phyloP scores from a whole-genome alignment of 1,139 yeast genomes.

The Blastobotrys elegans region DNA sequence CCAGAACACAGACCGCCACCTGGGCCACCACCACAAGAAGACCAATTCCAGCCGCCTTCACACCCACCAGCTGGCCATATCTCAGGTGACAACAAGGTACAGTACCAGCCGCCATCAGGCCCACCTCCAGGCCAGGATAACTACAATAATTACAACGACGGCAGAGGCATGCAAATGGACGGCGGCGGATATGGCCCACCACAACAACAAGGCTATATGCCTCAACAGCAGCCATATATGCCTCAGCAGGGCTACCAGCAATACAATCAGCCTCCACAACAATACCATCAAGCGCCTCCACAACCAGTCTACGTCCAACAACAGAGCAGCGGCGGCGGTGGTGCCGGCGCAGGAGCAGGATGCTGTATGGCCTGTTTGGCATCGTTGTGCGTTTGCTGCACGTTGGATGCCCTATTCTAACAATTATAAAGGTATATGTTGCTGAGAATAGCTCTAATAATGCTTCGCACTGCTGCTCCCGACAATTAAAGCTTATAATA shows the following conservation, averaged over 20 bases:
- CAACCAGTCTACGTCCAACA: conserved; percentile 42
- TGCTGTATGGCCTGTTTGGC: conserved; percentile 40
- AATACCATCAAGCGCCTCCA: conserved; percentile 29
- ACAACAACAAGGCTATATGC: conserved; percentile 9
- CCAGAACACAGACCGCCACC: conserved; percentile 9
- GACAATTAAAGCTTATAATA: neutral
- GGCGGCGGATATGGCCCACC: neutral
- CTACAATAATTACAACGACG: neutral
- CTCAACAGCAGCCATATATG: conserved; percentile 22
- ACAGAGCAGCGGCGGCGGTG: conserved; percentile 25
- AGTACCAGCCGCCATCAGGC: conserved; percentile 9
- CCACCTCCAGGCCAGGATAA: conserved; percentile 1
- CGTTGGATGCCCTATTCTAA: conserved; percentile 26
- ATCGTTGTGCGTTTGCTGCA: conserved; percentile 38
- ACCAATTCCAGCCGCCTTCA: conserved; percentile 1
- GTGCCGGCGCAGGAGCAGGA: conserved; percentile 26
- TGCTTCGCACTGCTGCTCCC: too few species aligned
- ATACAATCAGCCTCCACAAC: conserved; percentile 24
- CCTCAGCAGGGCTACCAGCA: conserved; percentile 15
- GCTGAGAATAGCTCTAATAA: neutral
- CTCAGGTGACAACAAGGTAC: conserved; percentile 2
- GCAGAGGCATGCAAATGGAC: neutral
- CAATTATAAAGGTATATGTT: neutral
- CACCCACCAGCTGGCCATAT: conserved; percentile 10
- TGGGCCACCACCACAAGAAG: conserved; percentile 10